Conservation (phyloP, 148 eudicot species). For the Vaccinium corymbosum region DNA sequence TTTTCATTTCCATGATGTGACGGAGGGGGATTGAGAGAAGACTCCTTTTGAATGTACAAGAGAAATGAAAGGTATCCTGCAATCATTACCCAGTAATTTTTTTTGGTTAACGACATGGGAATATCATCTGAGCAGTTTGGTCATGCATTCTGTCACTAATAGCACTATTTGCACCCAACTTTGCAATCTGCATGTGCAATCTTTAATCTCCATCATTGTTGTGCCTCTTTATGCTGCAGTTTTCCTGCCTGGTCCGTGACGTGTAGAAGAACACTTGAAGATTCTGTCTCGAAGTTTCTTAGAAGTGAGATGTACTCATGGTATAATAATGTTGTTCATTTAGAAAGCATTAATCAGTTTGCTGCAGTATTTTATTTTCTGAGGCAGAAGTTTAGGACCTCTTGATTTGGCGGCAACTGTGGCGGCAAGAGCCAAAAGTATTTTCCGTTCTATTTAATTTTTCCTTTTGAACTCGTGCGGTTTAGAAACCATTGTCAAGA, state of each 20-base stretch:
- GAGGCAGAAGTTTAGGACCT: constrained; percentile 25
- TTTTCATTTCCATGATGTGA: constrained; percentile 1
- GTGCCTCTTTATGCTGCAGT: constrained; percentile 1
- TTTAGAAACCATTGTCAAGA: constrained; percentile 21
- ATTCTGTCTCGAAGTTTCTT: constrained; percentile 11
- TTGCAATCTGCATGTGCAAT: background rate
- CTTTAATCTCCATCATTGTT: background rate
- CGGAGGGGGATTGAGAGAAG: background rate
- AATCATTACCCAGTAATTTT: background rate
- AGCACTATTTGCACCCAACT: background rate
- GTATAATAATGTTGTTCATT: background rate
- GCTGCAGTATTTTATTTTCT: constrained; percentile 15
- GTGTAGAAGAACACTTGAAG: background rate
- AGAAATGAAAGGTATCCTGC: background rate
- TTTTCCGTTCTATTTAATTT: constrained; percentile 12
- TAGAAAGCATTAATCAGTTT: constrained; percentile 18
- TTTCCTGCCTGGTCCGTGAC: background rate
- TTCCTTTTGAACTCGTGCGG: constrained; percentile 15
- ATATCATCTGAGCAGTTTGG: background rate
- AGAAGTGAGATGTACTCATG: constrained; percentile 15
- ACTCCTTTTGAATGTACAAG: constrained; percentile 5
- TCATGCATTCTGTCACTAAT: background rate
- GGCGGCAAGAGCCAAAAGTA: constrained; percentile 14
- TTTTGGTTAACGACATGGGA: background rate
- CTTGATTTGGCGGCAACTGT: constrained; percentile 14